phyloP scores from a whole-genome alignment of 1,284 basidiomycete species.

The Wolfiporia cocos region DNA sequence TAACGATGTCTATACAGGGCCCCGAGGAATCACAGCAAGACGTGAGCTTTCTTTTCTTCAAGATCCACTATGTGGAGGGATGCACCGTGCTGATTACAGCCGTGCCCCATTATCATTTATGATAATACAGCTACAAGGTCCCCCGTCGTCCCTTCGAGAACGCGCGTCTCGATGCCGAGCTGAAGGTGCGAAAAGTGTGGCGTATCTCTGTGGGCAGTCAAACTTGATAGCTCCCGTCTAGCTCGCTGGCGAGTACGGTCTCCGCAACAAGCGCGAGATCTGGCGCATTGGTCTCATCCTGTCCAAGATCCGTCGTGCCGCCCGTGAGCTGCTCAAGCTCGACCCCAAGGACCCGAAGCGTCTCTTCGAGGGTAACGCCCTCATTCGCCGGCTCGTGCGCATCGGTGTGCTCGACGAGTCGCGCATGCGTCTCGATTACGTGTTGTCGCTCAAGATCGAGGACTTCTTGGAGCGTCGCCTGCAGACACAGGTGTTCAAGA shows the following conservation, averaged over 20 bases:
- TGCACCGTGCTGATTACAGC: conserved; percentile 55
- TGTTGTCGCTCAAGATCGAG: conserved; percentile 97
- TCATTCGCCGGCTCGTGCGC: conserved; percentile 98
- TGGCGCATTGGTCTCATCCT: conserved; percentile 98
- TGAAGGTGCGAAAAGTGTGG: conserved; percentile 65
- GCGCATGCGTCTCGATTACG: conserved; percentile 99
- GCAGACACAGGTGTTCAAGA: conserved; percentile 99
- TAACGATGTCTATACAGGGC: conserved; percentile 53
- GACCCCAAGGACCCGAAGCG: conserved; percentile 99
- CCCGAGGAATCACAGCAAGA: conserved; percentile 85
- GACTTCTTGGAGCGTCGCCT: conserved; percentile 99
- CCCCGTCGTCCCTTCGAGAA: conserved; percentile 97
- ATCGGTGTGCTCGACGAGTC: conserved; percentile 99
- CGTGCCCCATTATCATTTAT: conserved; percentile 49
- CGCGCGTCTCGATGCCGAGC: conserved; percentile 97
- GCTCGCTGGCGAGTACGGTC: conserved; percentile 99
- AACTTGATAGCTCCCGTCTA: conserved; percentile 24
- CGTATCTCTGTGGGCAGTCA: conserved; percentile 5
- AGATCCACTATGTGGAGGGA: conserved; percentile 67
- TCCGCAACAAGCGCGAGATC: conserved; percentile 99
- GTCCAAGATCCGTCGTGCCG: conserved; percentile 99
- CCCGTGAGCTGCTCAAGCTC: conserved; percentile 99
- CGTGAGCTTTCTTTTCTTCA: conserved; percentile 65
- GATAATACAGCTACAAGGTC: conserved; percentile 90
- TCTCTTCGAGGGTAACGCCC: conserved; percentile 99